phyloP scores from a whole-genome alignment of 768 basidiomycete genomes.

The Hericium erinaceus region DNA sequence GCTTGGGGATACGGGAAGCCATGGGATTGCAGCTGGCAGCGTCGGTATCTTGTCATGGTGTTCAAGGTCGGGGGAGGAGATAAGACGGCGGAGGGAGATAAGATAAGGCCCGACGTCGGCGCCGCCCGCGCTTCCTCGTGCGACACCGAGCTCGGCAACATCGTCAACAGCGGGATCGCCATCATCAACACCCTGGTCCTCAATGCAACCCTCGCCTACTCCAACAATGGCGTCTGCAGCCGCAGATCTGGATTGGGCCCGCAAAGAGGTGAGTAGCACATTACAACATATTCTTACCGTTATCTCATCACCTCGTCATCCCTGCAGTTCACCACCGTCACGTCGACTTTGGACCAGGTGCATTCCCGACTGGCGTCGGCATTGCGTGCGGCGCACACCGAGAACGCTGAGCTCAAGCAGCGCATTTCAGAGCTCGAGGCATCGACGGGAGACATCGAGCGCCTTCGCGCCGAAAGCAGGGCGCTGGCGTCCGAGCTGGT shows the following conservation, averaged over 20 bases:
- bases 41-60: not conserved
- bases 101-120: not conserved
- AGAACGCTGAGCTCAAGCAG: slow-evolving; percentile 15
- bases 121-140: not conserved
- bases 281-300: too few relatives aligned
- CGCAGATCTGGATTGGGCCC: not conserved
- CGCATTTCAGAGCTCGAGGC: slow-evolving; percentile 32
- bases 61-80: not conserved
- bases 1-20: slow-evolving; percentile 13
- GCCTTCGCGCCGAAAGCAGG: slow-evolving; percentile 11
- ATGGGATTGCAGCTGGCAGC: not conserved
- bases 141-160: not conserved
- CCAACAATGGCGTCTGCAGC: not conserved
- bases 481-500: not conserved
- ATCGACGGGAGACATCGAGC: slow-evolving; percentile 8
- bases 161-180: not conserved
- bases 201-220: not conserved
- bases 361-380: slow-evolving; percentile 22
- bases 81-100: not conserved
- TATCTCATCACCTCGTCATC: too few relatives aligned
- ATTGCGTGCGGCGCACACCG: slow-evolving; percentile 17
- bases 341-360: slow-evolving; percentile 16
- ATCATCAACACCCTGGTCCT: not conserved
- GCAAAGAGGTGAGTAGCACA: not conserved
- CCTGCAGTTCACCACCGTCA: slow-evolving; percentile 2